Percentiles rank a stretch among this genome's conserved stretches.
Conservation (phyloP, 768 basidiomycete genomes). For the Tephrocybe rancida region DNA sequence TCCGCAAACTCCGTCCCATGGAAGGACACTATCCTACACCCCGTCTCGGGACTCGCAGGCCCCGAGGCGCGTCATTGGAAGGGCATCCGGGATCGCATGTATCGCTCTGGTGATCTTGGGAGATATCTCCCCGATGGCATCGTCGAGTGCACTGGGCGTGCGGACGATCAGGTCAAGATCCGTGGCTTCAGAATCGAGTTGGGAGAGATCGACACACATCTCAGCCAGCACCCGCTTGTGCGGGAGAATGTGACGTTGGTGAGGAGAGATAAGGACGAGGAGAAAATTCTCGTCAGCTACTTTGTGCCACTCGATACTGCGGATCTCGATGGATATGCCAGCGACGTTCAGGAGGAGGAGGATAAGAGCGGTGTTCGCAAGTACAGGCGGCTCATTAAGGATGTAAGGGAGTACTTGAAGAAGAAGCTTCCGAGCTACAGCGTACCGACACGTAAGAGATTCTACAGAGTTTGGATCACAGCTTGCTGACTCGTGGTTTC, state of each 20-base stretch:
- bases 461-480: not conserved
- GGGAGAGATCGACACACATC: constrained; percentile 96
- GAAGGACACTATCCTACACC: constrained; percentile 74
- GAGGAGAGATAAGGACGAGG: constrained; percentile 96
- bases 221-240: constrained; percentile 90
- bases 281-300: constrained; percentile 97
- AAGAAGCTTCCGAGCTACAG: constrained; percentile 96
- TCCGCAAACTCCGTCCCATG: constrained; percentile 45
- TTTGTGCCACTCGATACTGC: constrained; percentile 86
- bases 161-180: constrained; percentile 99
- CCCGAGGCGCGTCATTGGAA: constrained; percentile 88
- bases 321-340: constrained; percentile 67
- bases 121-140: constrained; percentile 90
- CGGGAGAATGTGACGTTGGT: constrained; percentile 99
- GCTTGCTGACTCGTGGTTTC: not conserved
- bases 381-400: constrained; percentile 88
- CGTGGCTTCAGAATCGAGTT: constrained; percentile 98
- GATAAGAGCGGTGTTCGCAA: constrained; percentile 75
- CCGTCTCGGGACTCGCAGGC: constrained; percentile 54
- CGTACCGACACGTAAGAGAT: constrained; percentile 78
- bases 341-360: constrained; percentile 59
- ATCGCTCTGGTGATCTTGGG: constrained; percentile 95
- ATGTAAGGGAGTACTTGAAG: constrained; percentile 94
- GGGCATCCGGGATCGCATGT: constrained; percentile 96
- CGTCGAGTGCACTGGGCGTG: constrained; percentile 96